These are phyloP conservation scores for Lipomyces mesembrius DNA, from an alignment of 805 yeast species.

Conservation along the genomic window DNA sequence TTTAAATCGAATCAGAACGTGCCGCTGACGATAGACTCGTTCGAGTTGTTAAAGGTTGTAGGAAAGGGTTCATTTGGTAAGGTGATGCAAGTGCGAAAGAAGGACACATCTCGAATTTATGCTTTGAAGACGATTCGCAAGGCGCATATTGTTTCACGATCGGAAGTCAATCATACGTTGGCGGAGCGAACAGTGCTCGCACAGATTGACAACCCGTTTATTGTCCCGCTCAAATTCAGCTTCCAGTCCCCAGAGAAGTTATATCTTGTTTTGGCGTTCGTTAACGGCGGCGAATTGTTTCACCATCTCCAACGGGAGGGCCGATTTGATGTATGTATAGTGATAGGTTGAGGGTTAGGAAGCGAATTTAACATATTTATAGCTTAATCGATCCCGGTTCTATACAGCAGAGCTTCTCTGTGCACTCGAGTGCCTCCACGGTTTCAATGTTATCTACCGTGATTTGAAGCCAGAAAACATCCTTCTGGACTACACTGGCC, in stretches of 20 bases:
- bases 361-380: not conserved
- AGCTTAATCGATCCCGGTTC: conserved; percentile 81
- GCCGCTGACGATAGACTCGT: conserved; percentile 84
- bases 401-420: conserved; percentile 92
- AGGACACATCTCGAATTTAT: conserved; percentile 91
- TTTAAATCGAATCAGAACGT: conserved; percentile 69
- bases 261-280: conserved; percentile 86
- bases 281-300: conserved; percentile 96
- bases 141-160: conserved; percentile 89
- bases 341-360: not conserved
- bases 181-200: conserved; percentile 97
- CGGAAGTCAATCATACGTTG: conserved; percentile 93
- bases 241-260: conserved; percentile 97
- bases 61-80: conserved; percentile 99
- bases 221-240: conserved; percentile 93
- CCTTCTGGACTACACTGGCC: conserved; percentile 92
- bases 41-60: conserved; percentile 89
- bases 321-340: conserved; percentile 58
- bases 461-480: conserved; percentile 97
- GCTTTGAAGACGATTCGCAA: conserved; percentile 93
- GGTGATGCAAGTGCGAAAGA: conserved; percentile 97
- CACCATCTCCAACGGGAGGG: conserved; percentile 93
- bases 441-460: conserved; percentile 88
- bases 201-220: conserved; percentile 89
- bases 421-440: conserved; percentile 90